Percentiles rank a stretch among this genome's conserved stretches.
Evolutionary conservation across 768 basidiomycete species (phyloP).

Genomic region (Pulveroboletus sp.): DNA sequence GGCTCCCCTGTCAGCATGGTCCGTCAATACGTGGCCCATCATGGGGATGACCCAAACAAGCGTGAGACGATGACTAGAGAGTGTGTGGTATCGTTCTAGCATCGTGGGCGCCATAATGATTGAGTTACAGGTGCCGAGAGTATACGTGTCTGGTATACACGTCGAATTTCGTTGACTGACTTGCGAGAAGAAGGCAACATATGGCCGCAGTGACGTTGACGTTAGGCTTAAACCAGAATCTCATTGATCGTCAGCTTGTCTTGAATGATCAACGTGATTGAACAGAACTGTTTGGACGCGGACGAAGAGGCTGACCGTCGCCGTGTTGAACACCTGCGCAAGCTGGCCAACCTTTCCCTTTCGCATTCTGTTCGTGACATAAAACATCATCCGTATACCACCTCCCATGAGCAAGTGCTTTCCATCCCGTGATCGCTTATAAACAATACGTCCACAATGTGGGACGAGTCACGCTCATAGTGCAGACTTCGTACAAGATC

Average conservation of each 20-base stretch:
- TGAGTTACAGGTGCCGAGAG: not conserved
- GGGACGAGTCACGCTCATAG: constrained; percentile 62
- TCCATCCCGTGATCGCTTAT: constrained; percentile 88
- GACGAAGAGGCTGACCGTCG: constrained; percentile 8
- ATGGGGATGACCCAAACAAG: constrained; percentile 79
- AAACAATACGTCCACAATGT: constrained; percentile 80
- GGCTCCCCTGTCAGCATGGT: constrained; percentile 50
- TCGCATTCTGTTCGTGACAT: constrained; percentile 7
- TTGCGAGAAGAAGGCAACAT: constrained; percentile 44
- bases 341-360: constrained; percentile 10
- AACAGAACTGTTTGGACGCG: not conserved
- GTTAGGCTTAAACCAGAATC: constrained; percentile 64
- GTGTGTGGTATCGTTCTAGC: constrained; percentile 76
- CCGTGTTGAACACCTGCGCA: constrained; percentile 8
- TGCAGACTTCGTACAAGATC: constrained; percentile 43
- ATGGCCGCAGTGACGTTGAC: constrained; percentile 53
- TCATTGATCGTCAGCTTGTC: constrained; percentile 87
- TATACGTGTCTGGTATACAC: constrained; percentile 36
- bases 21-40: constrained; percentile 73
- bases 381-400: constrained; percentile 57
- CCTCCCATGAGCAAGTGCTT: constrained; percentile 70
- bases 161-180: constrained; percentile 51
- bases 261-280: not conserved
- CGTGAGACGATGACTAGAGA: constrained; percentile 65
- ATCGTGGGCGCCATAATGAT: constrained; percentile 35